Conservation (phyloP, 441 rosid species). For the Erodium moschatum region DNA sequence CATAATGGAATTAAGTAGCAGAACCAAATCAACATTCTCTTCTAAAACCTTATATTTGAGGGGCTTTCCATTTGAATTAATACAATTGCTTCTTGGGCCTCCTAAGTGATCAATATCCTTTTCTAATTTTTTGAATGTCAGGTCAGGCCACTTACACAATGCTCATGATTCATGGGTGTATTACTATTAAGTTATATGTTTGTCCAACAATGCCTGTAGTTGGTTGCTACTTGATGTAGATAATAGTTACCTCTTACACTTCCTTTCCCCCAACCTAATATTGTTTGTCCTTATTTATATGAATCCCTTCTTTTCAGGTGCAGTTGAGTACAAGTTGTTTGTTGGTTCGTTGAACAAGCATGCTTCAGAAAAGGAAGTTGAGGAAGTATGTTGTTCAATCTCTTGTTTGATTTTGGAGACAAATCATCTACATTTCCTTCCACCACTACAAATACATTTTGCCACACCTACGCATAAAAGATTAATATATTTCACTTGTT, state of each 20-base stretch:
- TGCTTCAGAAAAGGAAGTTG: slow-evolving; percentile 89
- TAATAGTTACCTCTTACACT: neutral
- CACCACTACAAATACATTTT: neutral
- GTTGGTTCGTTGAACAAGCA: slow-evolving; percentile 94
- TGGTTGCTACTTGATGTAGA: slow-evolving; percentile 1
- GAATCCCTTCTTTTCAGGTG: slow-evolving; percentile 41
- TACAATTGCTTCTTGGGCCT: too few relatives aligned
- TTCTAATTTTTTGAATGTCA: too few relatives aligned
- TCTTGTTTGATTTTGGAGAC: slow-evolving; percentile 1
- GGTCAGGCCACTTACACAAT: neutral
- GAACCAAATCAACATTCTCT: neutral
- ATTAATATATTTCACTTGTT: neutral
- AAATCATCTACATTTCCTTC: neutral
- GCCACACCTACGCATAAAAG: neutral
- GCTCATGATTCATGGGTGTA: neutral
- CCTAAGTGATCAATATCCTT: neutral
- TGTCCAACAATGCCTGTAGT: neutral
- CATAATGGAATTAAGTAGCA: neutral
- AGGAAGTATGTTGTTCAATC: slow-evolving; percentile 53
- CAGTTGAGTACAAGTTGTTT: slow-evolving; percentile 86
- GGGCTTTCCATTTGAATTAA: neutral
- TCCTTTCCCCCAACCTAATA: slow-evolving; percentile 9
- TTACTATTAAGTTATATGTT: neutral
- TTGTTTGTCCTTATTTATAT: slow-evolving; percentile 11
- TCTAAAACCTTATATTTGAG: neutral